Base-by-base conservation (phyloP, 805 yeast species). In the Ogataea methanolica region DNA sequence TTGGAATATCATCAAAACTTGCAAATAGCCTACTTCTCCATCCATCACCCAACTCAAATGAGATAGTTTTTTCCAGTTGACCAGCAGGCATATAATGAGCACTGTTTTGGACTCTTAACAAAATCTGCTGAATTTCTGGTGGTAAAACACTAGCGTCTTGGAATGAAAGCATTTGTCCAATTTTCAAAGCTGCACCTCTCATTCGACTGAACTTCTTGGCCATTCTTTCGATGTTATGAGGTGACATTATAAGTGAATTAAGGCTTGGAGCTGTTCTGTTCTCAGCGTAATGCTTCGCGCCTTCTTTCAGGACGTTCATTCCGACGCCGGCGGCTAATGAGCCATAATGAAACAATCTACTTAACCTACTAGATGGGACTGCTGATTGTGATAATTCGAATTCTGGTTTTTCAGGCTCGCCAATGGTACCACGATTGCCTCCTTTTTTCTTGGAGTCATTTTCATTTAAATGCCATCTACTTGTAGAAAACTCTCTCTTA, bases 151-250 rank as follows among this genome's bases (percentile, higher is more conserved):
- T 76, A 50, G 85, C 82, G 64, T 92, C 98, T 67, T 94, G 99
- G 66, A 94, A 92, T 2, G 97, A 88, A 66, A 94, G 71, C 85
- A 94, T 80, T 68, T 94, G 99, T n/a, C 99, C 99, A 47, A 94
- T 78, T 62, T 94, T 94, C 61, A 94, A 73, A 3, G 99, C 99
- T 2, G 98, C 99, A n/a, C 99, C 99, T 61, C 99, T 78, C 99
- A 94, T 94, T 61, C 88, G 82, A 44, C 94, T 80, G 57, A 94
- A 81, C 64, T 89, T 90, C 57, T 80, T 82, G 12, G 96, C 96
- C 72, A 94, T 80, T 45, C 95, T 68, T 58, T 92, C 96, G 39
- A 94, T 82, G 65, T 92, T 94, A 16, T 79, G 77, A 6, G 96
- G 91, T 4, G 88, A 83, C 57, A 94, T 72, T 2, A 95, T 71